Evolutionary conservation across 164 flowering plant species (phyloP).

Genomic region (Magnolia sinica): DNA sequence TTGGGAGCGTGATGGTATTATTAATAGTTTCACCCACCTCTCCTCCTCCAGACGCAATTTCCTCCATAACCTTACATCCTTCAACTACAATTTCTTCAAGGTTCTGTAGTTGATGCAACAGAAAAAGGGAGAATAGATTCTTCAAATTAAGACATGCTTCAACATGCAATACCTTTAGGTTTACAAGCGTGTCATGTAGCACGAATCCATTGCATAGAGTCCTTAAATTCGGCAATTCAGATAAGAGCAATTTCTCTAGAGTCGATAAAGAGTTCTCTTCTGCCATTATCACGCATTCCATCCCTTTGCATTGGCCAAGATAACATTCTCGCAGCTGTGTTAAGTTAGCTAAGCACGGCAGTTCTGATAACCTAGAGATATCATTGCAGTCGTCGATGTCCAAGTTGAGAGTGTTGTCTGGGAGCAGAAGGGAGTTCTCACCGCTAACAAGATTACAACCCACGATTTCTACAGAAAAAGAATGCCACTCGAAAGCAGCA

Average conservation of each 20-base stretch:
- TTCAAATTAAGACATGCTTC: neutral
- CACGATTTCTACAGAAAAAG: neutral
- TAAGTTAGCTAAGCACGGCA: neutral
- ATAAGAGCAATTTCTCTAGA: neutral
- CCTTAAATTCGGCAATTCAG: neutral
- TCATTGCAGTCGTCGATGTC: neutral
- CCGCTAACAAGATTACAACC: neutral
- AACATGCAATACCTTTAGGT: neutral
- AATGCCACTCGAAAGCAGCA: neutral
- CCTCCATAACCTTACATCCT: neutral
- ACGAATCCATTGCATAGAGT: neutral
- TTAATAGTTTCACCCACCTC: neutral
- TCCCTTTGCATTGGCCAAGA: neutral
- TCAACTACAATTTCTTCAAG: slow-evolving; percentile 4
- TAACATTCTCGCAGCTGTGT: slow-evolving; percentile 1
- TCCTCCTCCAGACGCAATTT: neutral
- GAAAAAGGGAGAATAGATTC: neutral
- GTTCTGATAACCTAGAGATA: neutral
- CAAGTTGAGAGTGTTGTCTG: neutral
- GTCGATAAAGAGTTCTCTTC: neutral
- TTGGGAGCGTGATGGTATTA: neutral
- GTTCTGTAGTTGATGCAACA: neutral
- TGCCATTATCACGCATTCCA: slow-evolving; percentile 1
- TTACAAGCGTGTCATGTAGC: slow-evolving; percentile 1
- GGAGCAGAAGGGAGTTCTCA: neutral